Percentiles rank a stretch among this genome's conserved stretches.
phyloP scores from a whole-genome alignment of 208 protist species.

The Wallacemonas sp. region DNA sequence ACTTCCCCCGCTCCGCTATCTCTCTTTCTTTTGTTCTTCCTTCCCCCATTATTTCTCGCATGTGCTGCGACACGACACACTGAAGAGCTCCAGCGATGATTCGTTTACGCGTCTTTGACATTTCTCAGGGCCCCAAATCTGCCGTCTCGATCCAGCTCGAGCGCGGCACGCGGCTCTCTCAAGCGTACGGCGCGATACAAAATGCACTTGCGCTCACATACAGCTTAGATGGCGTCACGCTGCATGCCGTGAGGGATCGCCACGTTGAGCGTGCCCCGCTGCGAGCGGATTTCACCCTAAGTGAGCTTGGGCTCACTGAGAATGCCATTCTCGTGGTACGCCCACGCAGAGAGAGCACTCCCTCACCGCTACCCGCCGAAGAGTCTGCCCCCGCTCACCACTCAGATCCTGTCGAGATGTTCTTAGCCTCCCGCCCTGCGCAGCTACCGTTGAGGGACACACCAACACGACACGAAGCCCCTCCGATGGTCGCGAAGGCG shows the following conservation, averaged over 20 bases:
- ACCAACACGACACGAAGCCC: no score
- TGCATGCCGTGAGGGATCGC: slow-evolving; percentile 27
- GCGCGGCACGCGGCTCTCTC: background rate
- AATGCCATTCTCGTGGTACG: slow-evolving; percentile 38
- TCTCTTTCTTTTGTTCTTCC: background rate
- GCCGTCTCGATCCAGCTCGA: background rate
- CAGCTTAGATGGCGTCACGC: slow-evolving; percentile 16
- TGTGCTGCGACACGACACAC: background rate
- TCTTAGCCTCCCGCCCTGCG: background rate
- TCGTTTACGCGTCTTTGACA: slow-evolving; percentile 2
- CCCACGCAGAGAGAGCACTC: background rate
- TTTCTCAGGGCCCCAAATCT: background rate
- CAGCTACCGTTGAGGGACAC: background rate
- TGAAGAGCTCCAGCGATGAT: background rate
- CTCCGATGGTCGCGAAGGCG: no score
- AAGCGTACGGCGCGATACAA: slow-evolving; percentile 19
- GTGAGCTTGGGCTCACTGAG: slow-evolving; percentile 16
- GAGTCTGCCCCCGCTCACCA: no score
- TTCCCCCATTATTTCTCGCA: background rate
- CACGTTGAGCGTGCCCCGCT: slow-evolving; percentile 28
- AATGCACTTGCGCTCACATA: slow-evolving; percentile 14
- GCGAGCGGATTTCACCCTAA: slow-evolving; percentile 16
- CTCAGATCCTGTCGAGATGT: background rate
- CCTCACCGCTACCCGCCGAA: no score
- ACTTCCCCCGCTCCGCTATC: background rate